Conservation (phyloP, 2,329 filamentous ascomycete species). For the Cladosporium sp. region DNA sequence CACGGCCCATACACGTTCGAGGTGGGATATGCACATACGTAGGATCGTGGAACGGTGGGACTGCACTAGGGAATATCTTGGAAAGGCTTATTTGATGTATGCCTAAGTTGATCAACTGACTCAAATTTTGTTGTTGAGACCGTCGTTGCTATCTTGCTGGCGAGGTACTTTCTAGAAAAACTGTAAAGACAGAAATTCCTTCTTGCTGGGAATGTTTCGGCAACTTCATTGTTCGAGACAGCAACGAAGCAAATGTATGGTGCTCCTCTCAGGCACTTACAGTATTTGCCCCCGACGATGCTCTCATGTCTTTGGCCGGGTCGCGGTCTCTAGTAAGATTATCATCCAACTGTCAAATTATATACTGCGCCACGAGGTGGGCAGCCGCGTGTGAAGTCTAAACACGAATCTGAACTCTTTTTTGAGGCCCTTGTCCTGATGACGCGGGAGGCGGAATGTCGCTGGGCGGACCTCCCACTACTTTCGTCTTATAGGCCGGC, state of each 20-base stretch:
- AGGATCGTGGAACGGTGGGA: background rate
- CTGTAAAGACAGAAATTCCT: background rate
- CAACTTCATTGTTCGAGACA: no score
- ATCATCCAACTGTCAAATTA: background rate
- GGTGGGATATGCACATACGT: background rate
- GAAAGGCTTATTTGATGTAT: background rate
- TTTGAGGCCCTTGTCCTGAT: background rate
- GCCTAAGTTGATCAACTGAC: background rate
- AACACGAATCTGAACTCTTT: background rate
- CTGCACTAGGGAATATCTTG: background rate
- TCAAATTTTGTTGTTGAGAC: background rate
- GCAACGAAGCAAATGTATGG: no score
- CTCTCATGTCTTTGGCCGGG: no score
- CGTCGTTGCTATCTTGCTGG: background rate
- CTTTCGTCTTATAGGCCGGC: constrained; percentile 1
- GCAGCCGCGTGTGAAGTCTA: background rate
- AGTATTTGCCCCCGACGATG: no score
- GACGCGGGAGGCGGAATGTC: constrained; percentile 8
- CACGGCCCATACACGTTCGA: background rate
- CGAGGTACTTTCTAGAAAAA: background rate
- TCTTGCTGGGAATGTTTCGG: no score
- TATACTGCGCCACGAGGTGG: background rate
- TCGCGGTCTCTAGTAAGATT: no score
- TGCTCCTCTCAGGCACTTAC: no score
- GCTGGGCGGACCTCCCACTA: background rate